phyloP scores from a whole-genome alignment of 495 filamentous ascomycete genomes.

The Terfezia boudieri region DNA sequence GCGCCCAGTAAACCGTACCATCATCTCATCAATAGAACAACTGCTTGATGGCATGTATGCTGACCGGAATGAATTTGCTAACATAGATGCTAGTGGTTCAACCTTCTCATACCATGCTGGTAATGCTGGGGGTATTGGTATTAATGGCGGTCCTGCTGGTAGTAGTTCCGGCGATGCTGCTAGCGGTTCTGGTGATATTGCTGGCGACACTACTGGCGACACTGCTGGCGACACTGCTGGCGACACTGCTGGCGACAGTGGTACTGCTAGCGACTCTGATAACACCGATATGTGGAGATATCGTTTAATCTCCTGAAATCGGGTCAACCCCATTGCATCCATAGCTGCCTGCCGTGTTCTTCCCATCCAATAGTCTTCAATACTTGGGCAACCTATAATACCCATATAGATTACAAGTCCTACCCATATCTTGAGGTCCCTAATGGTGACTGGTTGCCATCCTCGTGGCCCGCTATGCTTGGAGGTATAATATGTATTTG shows the following conservation, averaged over 20 bases:
- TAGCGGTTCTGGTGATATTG: too few relatives aligned
- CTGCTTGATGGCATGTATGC: not conserved
- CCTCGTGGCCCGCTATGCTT: not conserved
- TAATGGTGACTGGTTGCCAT: not conserved
- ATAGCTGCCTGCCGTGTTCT: not conserved
- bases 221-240: too few relatives aligned
- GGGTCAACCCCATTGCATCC: not conserved
- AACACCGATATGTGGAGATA: not conserved
- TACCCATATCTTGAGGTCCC: conserved; percentile 6
- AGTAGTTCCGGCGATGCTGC: too few relatives aligned
- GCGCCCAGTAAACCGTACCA: not conserved
- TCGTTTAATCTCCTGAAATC: not conserved
- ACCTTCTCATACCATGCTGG: not conserved
- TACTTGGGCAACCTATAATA: too few relatives aligned
- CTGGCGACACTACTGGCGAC: too few relatives aligned
- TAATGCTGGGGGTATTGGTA: too few relatives aligned
- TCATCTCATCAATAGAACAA: not conserved
- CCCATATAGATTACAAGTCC: conserved; percentile 8
- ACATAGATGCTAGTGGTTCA: not conserved
- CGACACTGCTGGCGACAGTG: too few relatives aligned
- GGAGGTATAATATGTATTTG: too few relatives aligned
- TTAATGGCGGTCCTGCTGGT: too few relatives aligned
- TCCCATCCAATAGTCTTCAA: not conserved
- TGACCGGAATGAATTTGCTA: not conserved
- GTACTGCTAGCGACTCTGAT: too few relatives aligned